Conservation (phyloP, 306 rosid species). For the Hylodesmum podocarpum region DNA sequence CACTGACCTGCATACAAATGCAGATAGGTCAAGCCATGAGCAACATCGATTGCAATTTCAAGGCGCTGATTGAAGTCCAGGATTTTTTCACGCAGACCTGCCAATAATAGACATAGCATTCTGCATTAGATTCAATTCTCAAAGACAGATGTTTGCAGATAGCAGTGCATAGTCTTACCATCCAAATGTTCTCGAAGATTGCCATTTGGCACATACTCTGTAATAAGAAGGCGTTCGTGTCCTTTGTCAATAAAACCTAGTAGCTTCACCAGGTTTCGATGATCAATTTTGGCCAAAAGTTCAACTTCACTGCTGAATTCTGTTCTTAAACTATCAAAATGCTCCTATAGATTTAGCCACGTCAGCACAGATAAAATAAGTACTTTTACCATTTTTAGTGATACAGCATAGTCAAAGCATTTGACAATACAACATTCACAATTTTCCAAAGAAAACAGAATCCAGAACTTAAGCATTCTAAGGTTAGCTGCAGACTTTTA, state of each 20-base stretch:
- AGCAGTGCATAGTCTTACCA: conserved; percentile 58
- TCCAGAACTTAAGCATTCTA: conserved; percentile 4
- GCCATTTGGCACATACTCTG: conserved; percentile 88
- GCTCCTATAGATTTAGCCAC: conserved; percentile 58
- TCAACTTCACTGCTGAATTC: conserved; percentile 90
- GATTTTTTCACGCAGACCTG: conserved; percentile 74
- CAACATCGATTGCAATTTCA: conserved; percentile 93
- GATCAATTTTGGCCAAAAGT: conserved; percentile 93
- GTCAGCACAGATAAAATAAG: conserved; percentile 22
- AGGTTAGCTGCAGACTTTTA: not conserved
- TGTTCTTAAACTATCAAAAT: conserved; percentile 67
- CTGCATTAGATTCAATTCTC: conserved; percentile 14
- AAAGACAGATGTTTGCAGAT: conserved; percentile 7
- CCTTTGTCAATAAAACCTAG: conserved; percentile 82
- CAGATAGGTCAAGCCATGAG: conserved; percentile 94
- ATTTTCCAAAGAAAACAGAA: conserved; percentile 1
- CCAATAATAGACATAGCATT: conserved; percentile 29
- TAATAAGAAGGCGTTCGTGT: conserved; percentile 83
- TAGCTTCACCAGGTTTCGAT: conserved; percentile 90
- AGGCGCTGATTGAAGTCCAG: conserved; percentile 97
- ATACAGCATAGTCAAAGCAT: conserved; percentile 13
- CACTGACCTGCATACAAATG: conserved; percentile 83
- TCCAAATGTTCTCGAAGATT: conserved; percentile 96
- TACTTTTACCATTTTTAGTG: not conserved
- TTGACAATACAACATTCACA: not conserved